phyloP scores from a whole-genome alignment of 257 asterid genomes.

The Solanum corneliomulleri region DNA sequence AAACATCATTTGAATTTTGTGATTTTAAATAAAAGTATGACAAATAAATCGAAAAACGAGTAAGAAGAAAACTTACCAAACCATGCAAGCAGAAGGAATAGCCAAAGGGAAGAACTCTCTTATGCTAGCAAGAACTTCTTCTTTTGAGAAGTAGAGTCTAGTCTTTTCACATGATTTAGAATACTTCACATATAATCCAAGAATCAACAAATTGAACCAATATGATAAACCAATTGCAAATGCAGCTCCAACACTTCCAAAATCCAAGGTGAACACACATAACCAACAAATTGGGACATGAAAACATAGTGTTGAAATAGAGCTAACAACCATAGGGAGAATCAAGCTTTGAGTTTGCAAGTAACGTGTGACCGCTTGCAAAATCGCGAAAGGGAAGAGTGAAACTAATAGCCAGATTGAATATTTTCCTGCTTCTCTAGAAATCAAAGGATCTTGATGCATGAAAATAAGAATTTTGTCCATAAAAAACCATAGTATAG shows the following conservation, averaged over 20 bases:
- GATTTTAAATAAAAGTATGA: neutral
- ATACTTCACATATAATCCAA: neutral
- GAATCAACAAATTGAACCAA: neutral
- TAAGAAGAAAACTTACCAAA: neutral
- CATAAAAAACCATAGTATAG: constrained; percentile 2
- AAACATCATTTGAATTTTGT: too few species aligned
- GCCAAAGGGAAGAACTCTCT: constrained; percentile 3
- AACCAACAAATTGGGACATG: constrained; percentile 10
- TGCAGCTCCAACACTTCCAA: constrained; percentile 9
- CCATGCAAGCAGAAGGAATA: constrained; percentile 10
- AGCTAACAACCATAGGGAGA: constrained; percentile 6
- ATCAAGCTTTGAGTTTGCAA: constrained; percentile 12
- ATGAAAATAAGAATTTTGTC: constrained; percentile 1
- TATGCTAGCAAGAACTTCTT: neutral
- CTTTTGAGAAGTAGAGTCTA: neutral
- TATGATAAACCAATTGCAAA: constrained; percentile 1
- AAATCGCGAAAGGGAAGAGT: neutral
- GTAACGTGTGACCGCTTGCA: neutral
- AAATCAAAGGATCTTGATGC: constrained; percentile 10
- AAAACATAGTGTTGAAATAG: neutral
- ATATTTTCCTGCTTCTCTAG: constrained; percentile 2
- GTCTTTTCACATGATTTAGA: constrained; percentile 7
- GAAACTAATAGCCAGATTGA: neutral
- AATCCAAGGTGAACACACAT: neutral
- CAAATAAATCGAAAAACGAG: neutral